phyloP scores from a whole-genome alignment of 2,329 filamentous ascomycete genomes.

The Cladophialophora psammophila region DNA sequence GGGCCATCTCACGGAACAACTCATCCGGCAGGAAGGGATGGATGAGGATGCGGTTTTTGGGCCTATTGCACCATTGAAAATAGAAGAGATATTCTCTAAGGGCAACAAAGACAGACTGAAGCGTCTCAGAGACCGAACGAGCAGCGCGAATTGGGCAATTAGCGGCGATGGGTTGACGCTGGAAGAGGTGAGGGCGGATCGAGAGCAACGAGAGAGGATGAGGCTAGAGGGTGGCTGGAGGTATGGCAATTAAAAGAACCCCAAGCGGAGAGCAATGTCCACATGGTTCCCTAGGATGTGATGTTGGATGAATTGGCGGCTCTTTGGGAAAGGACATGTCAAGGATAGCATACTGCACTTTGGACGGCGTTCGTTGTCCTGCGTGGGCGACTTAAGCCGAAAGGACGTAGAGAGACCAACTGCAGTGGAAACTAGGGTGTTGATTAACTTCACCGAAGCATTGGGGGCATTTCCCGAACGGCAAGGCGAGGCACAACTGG shows the following conservation, averaged over 20 bases:
- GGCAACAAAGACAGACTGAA: constrained; percentile 85
- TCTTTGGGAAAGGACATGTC: neutral
- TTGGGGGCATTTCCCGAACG: too few relatives aligned
- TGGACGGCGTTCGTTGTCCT: neutral
- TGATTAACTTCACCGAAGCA: too few relatives aligned
- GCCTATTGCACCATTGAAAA: constrained; percentile 82
- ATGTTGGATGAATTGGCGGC: constrained; percentile 9
- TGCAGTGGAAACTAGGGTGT: neutral
- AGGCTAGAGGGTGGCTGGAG: constrained; percentile 86
- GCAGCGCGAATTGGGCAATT: constrained; percentile 89
- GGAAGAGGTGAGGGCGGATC: constrained; percentile 82
- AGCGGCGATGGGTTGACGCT: constrained; percentile 81
- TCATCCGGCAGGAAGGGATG: constrained; percentile 81
- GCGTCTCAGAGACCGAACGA: constrained; percentile 89
- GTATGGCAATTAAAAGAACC: constrained; percentile 55
- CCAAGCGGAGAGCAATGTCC: neutral
- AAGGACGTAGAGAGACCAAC: neutral
- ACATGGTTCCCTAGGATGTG: neutral
- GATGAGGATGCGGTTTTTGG: constrained; percentile 90
- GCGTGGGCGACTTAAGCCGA: neutral
- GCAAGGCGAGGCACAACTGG: too few relatives aligned
- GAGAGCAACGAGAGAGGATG: constrained; percentile 79
- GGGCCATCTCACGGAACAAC: constrained; percentile 76
- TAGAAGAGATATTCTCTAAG: constrained; percentile 90
- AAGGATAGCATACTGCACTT: constrained; percentile 5